Evolutionary conservation across 2,329 filamentous ascomycete species (phyloP), one percentile per base, ranked within the genome.

Genomic region (Penicillium sp.): DNA sequence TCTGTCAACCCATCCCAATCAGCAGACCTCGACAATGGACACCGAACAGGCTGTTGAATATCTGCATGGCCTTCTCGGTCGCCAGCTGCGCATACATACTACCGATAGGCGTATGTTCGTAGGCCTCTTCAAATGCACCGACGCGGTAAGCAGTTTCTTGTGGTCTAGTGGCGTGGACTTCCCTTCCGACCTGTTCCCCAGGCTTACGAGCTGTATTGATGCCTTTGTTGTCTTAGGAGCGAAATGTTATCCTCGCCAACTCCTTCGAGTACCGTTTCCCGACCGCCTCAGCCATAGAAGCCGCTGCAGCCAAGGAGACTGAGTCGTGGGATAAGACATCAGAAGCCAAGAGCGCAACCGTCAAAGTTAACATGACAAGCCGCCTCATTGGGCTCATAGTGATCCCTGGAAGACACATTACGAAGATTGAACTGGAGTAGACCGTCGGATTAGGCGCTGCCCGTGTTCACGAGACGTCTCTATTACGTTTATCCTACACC

Each of bases 51-150:
- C 69, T 44, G 58, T 64, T 18, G 56, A 63, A 40, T 74, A 71
- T 49, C 55, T 74, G 34, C 64, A 71, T 28, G 80, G 83, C 20
- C 79, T 94, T 41, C 74, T 95, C 42, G 87, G 87, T 67, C 87
- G 87, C 66, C 87, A 81, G 31, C 72, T 97, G 27, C 84, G 89
- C 47, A 74, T 97, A 44, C 80, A 86, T 59, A 87, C 86, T 11
- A 87, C 82, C 4, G 91, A 97, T 65, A 82, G 81, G 13, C 87
- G 93, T 50, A 83, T 95, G 67, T 98, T 97, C 68, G 81, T 89
- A 45, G 93, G 93, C 16, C 78, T 83, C 54, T 87, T 98, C 72
- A 96, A 94, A 70, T 98, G 93, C 74, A 96, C 90, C 24, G 93
- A 98, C 74, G 82, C 86, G 49, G 89, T 94, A 72, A 41, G 79